These are phyloP conservation scores for Cyberlindnera japonica DNA, from an alignment of 805 yeast genomes.

Conservation along the genomic window DNA sequence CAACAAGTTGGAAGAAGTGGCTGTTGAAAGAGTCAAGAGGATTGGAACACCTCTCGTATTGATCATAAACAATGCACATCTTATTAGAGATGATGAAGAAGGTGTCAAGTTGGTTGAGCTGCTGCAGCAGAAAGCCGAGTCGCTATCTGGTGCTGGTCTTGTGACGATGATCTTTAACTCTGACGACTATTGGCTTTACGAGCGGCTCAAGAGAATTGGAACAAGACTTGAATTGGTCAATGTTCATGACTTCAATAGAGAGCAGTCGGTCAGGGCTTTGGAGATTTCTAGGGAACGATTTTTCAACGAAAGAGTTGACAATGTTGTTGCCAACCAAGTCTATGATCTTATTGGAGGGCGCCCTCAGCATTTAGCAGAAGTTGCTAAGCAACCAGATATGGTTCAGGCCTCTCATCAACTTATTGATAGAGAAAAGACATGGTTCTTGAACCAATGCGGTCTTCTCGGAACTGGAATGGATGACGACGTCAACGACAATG, in stretches of 20 bases:
- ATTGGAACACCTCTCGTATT: slow-evolving; percentile 57
- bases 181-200: slow-evolving; percentile 87
- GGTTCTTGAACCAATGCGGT: slow-evolving; percentile 84
- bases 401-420: slow-evolving; percentile 61
- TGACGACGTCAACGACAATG: slow-evolving; percentile 83
- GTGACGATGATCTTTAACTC: slow-evolving; percentile 62
- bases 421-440: slow-evolving; percentile 76
- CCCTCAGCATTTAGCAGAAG: slow-evolving; percentile 76
- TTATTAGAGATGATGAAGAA: slow-evolving; percentile 71
- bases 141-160: slow-evolving; percentile 58
- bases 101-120: slow-evolving; percentile 68
- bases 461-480: slow-evolving; percentile 76
- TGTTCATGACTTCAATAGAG: slow-evolving; percentile 57
- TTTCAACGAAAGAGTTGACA: slow-evolving; percentile 38
- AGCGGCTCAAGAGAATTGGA: slow-evolving; percentile 64
- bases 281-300: slow-evolving; percentile 44
- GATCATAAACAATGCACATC: slow-evolving; percentile 70
- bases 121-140: slow-evolving; percentile 80
- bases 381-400: slow-evolving; percentile 54
- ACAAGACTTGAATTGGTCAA: slow-evolving; percentile 72
- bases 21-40: slow-evolving; percentile 43
- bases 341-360: slow-evolving; percentile 78
- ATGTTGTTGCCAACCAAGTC: slow-evolving; percentile 44
- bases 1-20: slow-evolving; percentile 69
- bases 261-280: slow-evolving; percentile 53